Percentiles rank a stretch among this genome's conserved stretches.
These are phyloP conservation scores for Monosporascus sp. DNA, from an alignment of 2,329 filamentous ascomycete species.

Conservation along the genomic window DNA sequence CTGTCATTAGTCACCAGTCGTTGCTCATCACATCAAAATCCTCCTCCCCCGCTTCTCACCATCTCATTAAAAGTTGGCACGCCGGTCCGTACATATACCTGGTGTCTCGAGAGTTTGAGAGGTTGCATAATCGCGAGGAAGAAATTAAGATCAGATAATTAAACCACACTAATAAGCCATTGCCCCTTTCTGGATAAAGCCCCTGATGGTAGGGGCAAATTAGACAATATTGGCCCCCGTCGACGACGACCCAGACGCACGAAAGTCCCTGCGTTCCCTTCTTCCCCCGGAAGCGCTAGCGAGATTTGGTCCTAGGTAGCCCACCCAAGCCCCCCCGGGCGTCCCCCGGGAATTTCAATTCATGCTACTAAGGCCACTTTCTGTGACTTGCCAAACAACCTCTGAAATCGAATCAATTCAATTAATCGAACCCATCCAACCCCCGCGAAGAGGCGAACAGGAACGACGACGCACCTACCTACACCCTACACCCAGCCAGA, in stretches of 20 bases:
- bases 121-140: neutral
- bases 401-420: slow-evolving; percentile 16
- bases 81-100: neutral
- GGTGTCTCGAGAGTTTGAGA: neutral
- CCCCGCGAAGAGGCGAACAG: neutral
- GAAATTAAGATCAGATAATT: slow-evolving; percentile 2
- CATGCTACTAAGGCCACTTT: slow-evolving; percentile 16
- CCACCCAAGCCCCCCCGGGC: slow-evolving; percentile 18
- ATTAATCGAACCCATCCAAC: slow-evolving; percentile 19
- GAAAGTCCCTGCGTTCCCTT: neutral
- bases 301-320: slow-evolving; percentile 29
- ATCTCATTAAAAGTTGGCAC: neutral
- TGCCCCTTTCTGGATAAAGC: slow-evolving; percentile 8
- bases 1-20: neutral
- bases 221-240: slow-evolving; percentile 16
- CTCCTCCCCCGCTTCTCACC: neutral
- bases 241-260: slow-evolving; percentile 9
- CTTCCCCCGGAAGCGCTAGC: slow-evolving; percentile 30
- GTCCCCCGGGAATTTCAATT: slow-evolving; percentile 18
- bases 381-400: slow-evolving; percentile 2
- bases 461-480: neutral
- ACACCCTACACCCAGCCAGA: neutral
- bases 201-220: slow-evolving; percentile 14
- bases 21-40: neutral
- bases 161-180: slow-evolving; percentile 8